Conservation (phyloP, 148 eudicot genomes). For the Spergularia marina region DNA sequence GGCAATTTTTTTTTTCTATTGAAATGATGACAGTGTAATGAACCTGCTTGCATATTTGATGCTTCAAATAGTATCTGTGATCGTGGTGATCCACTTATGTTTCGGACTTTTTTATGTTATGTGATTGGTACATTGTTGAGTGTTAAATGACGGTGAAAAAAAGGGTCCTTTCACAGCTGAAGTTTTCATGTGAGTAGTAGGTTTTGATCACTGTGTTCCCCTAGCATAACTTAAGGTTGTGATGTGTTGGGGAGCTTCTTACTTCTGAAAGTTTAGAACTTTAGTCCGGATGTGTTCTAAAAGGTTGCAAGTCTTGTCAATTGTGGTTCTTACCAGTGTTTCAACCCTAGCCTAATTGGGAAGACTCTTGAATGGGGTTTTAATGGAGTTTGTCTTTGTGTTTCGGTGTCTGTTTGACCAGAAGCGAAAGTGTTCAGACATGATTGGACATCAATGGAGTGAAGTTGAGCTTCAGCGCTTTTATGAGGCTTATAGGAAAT, state of each 20-base stretch:
- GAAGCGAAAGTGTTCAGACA: conserved; percentile 51
- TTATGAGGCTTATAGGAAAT: conserved; percentile 56
- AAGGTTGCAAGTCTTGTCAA: neutral
- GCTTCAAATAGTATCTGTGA: too few species aligned
- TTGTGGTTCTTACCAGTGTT: conserved; percentile 9
- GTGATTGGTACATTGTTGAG: neutral
- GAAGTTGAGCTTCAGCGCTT: conserved; percentile 51
- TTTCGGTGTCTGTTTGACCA: conserved; percentile 22
- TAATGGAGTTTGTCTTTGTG: conserved; percentile 16
- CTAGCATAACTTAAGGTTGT: neutral
- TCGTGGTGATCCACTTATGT: too few species aligned
- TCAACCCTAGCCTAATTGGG: neutral
- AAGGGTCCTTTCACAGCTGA: neutral
- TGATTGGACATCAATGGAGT: conserved; percentile 64
- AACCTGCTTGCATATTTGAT: neutral
- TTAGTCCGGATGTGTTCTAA: neutral
- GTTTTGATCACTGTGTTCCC: neutral
- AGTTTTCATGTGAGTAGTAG: neutral
- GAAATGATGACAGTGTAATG: neutral
- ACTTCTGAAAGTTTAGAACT: neutral
- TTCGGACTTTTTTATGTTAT: neutral
- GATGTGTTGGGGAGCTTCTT: neutral
- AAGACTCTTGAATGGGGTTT: neutral
- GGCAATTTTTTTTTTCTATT: neutral
- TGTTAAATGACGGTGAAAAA: neutral